Evolutionary conservation across 129 eudicot species (phyloP).

Genomic region (Lactuca sativa): DNA sequence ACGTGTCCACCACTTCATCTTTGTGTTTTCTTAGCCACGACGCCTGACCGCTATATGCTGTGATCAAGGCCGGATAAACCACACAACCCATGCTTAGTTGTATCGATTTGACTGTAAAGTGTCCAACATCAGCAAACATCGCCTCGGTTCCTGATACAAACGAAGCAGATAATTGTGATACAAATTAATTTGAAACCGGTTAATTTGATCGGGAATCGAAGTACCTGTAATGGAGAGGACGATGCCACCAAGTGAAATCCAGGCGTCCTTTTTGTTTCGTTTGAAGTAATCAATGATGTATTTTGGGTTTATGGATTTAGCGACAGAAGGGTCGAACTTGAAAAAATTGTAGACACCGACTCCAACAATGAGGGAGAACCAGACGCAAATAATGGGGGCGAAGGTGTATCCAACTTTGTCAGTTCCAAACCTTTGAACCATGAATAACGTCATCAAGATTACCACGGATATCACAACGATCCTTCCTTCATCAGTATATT

Average conservation of each 20-base stretch:
- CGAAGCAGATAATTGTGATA: too few species aligned
- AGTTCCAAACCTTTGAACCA: constrained; percentile 80
- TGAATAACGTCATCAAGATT: constrained; percentile 54
- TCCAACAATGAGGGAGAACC: constrained; percentile 62
- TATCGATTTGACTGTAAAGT: constrained; percentile 64
- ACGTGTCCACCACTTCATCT: constrained; percentile 37
- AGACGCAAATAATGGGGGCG: constrained; percentile 69
- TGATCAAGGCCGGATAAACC: constrained; percentile 63
- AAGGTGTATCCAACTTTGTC: constrained; percentile 80
- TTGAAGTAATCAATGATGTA: constrained; percentile 61
- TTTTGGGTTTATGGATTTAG: constrained; percentile 67
- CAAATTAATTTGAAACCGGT: too few species aligned
- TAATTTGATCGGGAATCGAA: too few species aligned
- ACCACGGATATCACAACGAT: constrained; percentile 60
- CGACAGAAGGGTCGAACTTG: constrained; percentile 59
- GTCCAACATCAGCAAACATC: constrained; percentile 80
- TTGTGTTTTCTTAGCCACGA: constrained; percentile 51
- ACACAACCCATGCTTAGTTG: constrained; percentile 78
- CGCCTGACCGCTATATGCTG: constrained; percentile 68
- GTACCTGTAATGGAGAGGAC: constrained; percentile 78
- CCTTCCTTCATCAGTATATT: constrained; percentile 31
- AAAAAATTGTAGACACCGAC: constrained; percentile 72
- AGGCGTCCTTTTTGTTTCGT: constrained; percentile 60
- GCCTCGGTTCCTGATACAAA: constrained; percentile 64
- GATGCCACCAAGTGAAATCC: constrained; percentile 84